These are phyloP conservation scores for Neurospora sp. DNA, from an alignment of 495 filamentous ascomycete genomes.

Conservation along the genomic window DNA sequence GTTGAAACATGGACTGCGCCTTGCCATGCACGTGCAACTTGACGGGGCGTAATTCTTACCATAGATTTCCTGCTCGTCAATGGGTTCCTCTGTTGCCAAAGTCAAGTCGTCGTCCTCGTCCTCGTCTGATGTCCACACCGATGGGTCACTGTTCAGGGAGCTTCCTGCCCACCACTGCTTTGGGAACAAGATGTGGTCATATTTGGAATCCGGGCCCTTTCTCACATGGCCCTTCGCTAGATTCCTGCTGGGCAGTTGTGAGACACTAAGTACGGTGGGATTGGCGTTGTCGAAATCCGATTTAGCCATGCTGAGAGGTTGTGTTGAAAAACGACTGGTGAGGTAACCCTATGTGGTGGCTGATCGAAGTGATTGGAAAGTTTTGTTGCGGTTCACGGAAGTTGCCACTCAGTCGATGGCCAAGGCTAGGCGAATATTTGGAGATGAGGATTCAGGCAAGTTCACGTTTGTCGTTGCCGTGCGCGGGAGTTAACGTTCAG, in stretches of 20 bases:
- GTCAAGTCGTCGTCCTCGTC: conserved; percentile 45
- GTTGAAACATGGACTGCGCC: not conserved
- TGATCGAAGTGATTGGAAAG: not conserved
- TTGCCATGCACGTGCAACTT: not conserved
- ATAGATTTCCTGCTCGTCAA: conserved; percentile 95
- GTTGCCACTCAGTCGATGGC: not conserved
- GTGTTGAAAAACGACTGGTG: not conserved
- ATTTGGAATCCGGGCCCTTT: conserved; percentile 23
- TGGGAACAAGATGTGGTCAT: conserved; percentile 25
- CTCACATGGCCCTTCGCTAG: conserved; percentile 24
- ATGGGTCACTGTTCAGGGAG: conserved; percentile 2
- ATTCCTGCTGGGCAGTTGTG: conserved; percentile 73
- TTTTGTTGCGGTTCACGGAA: not conserved
- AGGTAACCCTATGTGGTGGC: not conserved
- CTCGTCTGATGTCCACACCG: conserved; percentile 25
- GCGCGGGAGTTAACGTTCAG: not conserved
- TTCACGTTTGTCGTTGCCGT: not conserved
- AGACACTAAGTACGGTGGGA: conserved; percentile 81
- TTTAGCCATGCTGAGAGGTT: conserved; percentile 12
- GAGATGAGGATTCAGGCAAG: not conserved
- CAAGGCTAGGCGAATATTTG: not conserved
- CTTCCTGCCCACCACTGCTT: conserved; percentile 20
- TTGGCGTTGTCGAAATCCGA: conserved; percentile 70
- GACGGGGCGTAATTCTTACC: conserved; percentile 41
- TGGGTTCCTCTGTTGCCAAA: conserved; percentile 60